These are phyloP conservation scores for Aspergillus vadensis DNA, from an alignment of 2,329 filamentous ascomycete genomes.

Conservation along the genomic window DNA sequence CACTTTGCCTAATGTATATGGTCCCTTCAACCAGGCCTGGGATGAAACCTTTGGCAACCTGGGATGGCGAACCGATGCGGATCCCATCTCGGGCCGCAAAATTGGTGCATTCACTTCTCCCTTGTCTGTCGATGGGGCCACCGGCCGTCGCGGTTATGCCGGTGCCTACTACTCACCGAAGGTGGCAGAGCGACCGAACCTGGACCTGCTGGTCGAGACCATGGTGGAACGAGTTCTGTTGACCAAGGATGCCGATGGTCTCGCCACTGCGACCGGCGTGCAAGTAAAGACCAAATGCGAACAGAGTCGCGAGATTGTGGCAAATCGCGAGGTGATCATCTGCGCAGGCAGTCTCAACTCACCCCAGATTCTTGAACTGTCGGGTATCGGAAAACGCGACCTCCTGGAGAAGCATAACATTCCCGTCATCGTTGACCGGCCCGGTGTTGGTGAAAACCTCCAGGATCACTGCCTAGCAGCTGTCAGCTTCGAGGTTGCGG, in stretches of 20 bases:
- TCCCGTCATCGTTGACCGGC: slow-evolving; percentile 47
- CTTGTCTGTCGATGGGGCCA: slow-evolving; percentile 35
- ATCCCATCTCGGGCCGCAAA: slow-evolving; percentile 42
- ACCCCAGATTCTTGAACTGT: slow-evolving; percentile 62
- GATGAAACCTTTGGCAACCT: slow-evolving; percentile 23
- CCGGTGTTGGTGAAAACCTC: slow-evolving; percentile 54
- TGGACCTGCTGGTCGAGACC: slow-evolving; percentile 51
- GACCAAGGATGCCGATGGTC: slow-evolving; percentile 29
- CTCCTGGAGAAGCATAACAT: slow-evolving; percentile 47
- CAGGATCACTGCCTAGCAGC: slow-evolving; percentile 50
- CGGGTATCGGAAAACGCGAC: slow-evolving; percentile 57
- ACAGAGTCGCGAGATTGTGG: slow-evolving; percentile 36
- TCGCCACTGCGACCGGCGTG: slow-evolving; percentile 22
- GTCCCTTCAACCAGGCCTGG: slow-evolving; percentile 27
- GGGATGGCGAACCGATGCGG: slow-evolving; percentile 25
- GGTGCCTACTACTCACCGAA: slow-evolving; percentile 46
- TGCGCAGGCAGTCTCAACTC: slow-evolving; percentile 60
- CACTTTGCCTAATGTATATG: slow-evolving; percentile 37
- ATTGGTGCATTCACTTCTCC: slow-evolving; percentile 43
- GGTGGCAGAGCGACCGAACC: slow-evolving; percentile 45
- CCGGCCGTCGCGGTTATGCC: slow-evolving; percentile 42
- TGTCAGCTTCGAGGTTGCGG: slow-evolving; percentile 28
- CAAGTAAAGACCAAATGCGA: slow-evolving; percentile 23
- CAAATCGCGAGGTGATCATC: slow-evolving; percentile 58
- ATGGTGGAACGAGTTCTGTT: slow-evolving; percentile 51